Evolutionary conservation across 805 yeast genomes (phyloP).

Genomic region (Myxozyma sirexii): DNA sequence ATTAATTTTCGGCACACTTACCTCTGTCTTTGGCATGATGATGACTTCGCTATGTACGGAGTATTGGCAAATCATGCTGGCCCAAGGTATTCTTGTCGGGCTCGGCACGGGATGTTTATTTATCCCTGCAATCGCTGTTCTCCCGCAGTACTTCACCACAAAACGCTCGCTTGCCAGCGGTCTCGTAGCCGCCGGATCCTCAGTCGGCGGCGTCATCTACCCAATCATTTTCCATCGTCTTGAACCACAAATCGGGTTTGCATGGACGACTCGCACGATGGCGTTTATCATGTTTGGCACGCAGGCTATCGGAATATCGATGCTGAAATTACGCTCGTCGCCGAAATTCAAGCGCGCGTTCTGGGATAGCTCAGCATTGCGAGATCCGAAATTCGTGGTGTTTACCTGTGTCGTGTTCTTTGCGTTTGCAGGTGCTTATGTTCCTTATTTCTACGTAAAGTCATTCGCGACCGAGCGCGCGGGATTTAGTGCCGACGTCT

Average conservation of each 20-base stretch:
- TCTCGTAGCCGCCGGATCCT: slow-evolving; percentile 54
- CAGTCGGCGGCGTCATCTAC: slow-evolving; percentile 55
- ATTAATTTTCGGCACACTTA: slow-evolving; percentile 33
- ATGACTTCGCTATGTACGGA: slow-evolving; percentile 45
- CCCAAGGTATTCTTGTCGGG: slow-evolving; percentile 57
- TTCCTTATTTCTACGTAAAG: slow-evolving; percentile 42
- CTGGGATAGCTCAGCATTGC: slow-evolving; percentile 36
- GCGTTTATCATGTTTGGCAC: slow-evolving; percentile 49
- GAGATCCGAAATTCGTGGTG: slow-evolving; percentile 38
- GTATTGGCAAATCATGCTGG: slow-evolving; percentile 56
- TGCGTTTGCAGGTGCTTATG: slow-evolving; percentile 40
- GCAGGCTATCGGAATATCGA: slow-evolving; percentile 31
- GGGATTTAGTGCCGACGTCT: slow-evolving; percentile 28
- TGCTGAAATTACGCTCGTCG: slow-evolving; percentile 37
- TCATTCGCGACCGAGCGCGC: slow-evolving; percentile 37
- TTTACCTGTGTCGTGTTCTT: slow-evolving; percentile 37
- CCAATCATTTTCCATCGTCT: slow-evolving; percentile 51
- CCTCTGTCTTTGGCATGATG: slow-evolving; percentile 40
- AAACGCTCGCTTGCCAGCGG: slow-evolving; percentile 50
- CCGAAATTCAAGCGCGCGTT: slow-evolving; percentile 20
- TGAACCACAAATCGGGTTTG: slow-evolving; percentile 51
- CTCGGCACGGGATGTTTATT: slow-evolving; percentile 50
- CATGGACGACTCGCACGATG: slow-evolving; percentile 55
- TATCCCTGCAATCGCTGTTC: slow-evolving; percentile 49
- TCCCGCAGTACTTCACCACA: slow-evolving; percentile 51